Evolutionary conservation across 495 filamentous ascomycete genomes (phyloP).

Genomic region (Neurospora tetraspora): DNA sequence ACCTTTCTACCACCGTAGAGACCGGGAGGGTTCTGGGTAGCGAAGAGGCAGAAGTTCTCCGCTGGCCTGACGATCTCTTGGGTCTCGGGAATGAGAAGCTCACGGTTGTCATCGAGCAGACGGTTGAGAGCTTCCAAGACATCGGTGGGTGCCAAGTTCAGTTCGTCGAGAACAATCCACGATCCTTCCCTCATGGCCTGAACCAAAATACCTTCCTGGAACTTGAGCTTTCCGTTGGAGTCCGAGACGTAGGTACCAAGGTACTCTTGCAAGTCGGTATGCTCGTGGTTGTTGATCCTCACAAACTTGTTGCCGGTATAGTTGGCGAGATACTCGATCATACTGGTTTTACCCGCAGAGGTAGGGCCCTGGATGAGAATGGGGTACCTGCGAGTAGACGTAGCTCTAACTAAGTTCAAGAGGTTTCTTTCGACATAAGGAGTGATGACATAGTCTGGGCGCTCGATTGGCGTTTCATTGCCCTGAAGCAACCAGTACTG

Average conservation of each 20-base stretch:
- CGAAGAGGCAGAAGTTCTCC: slow-evolving; percentile 93
- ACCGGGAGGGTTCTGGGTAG: slow-evolving; percentile 96
- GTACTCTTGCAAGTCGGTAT: slow-evolving; percentile 97
- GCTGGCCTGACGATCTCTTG: slow-evolving; percentile 89
- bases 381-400: slow-evolving; percentile 82
- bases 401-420: slow-evolving; percentile 84
- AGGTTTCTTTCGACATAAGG: slow-evolving; percentile 91
- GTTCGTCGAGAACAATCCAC: slow-evolving; percentile 96
- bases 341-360: slow-evolving; percentile 94
- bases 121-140: slow-evolving; percentile 93
- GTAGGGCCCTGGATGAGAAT: slow-evolving; percentile 96
- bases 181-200: slow-evolving; percentile 85
- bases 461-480: slow-evolving; percentile 49
- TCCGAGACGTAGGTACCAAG: slow-evolving; percentile 88
- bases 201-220: slow-evolving; percentile 91
- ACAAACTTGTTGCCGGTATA: slow-evolving; percentile 94
- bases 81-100: slow-evolving; percentile 92
- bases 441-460: slow-evolving; percentile 90
- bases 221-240: slow-evolving; percentile 69
- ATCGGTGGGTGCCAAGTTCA: slow-evolving; percentile 93
- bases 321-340: slow-evolving; percentile 97
- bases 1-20: slow-evolving; percentile 91
- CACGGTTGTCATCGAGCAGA: slow-evolving; percentile 93
- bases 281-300: slow-evolving; percentile 98
- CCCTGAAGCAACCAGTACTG: slow-evolving; percentile 90